Conservation (phyloP, 768 basidiomycete species). For the Suillus placidus region DNA sequence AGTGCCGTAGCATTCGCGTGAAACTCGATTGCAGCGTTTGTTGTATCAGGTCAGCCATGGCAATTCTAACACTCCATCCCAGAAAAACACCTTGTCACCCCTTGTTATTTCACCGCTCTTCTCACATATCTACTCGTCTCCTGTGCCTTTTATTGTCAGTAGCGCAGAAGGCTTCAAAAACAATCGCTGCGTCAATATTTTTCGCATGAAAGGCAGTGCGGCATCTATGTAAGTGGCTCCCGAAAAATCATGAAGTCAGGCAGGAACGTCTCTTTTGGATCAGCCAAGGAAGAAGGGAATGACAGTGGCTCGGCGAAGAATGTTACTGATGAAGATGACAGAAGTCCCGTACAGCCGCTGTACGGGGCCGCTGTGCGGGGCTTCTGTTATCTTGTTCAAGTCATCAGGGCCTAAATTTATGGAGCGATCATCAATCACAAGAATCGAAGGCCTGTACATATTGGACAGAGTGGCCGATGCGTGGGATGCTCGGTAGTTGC, state of each 20-base stretch:
- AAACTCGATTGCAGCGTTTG: slow-evolving; percentile 9
- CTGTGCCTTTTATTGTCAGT: slow-evolving; percentile 21
- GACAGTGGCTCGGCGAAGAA: not conserved
- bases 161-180: slow-evolving; percentile 35
- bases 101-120: slow-evolving; percentile 1
- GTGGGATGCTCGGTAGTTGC: no score
- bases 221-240: slow-evolving; percentile 48
- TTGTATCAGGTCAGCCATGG: not conserved
- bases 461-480: no score
- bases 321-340: no score
- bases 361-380: no score
- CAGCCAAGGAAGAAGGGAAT: not conserved
- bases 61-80: not conserved
- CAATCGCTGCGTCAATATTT: slow-evolving; percentile 46
- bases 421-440: not conserved
- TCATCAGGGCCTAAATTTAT: not conserved
- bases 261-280: slow-evolving; percentile 9
- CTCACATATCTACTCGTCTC: not conserved
- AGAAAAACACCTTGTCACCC: not conserved
- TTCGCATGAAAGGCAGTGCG: slow-evolving; percentile 43
- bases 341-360: no score
- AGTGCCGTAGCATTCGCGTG: slow-evolving; percentile 48
- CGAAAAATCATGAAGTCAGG: slow-evolving; percentile 42
- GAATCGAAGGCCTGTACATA: not conserved
- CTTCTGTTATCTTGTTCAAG: not conserved